Evolutionary conservation across 345 rosid genomes (phyloP).

Genomic region (Salix koriyanagi): DNA sequence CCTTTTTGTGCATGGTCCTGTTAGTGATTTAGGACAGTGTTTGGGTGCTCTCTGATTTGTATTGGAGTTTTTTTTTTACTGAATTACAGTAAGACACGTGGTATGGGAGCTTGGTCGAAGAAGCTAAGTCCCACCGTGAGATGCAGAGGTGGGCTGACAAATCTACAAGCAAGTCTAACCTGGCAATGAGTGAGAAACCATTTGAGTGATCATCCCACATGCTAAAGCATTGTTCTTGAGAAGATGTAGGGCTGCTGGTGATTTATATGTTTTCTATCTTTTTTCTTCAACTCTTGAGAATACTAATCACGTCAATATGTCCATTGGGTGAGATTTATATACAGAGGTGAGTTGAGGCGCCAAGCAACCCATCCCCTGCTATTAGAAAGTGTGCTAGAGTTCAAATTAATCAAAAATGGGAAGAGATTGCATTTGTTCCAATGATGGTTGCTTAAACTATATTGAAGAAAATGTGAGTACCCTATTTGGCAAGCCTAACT

Average conservation of each 20-base stretch:
- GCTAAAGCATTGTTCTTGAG: slow-evolving; percentile 65
- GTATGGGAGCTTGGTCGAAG: slow-evolving; percentile 74
- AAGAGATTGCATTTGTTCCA: slow-evolving; percentile 96
- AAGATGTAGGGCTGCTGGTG: slow-evolving; percentile 38
- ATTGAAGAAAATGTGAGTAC: slow-evolving; percentile 78
- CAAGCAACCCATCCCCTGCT: slow-evolving; percentile 98
- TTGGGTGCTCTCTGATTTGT: background rate
- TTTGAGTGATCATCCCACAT: slow-evolving; percentile 71
- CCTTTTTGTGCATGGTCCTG: background rate
- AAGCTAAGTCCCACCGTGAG: slow-evolving; percentile 72
- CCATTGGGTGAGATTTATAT: background rate
- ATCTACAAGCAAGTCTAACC: slow-evolving; percentile 80
- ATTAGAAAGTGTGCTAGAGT: slow-evolving; percentile 96
- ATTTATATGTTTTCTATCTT: background rate
- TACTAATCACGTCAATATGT: background rate
- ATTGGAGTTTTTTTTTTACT: background rate
- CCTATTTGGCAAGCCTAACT: too few species aligned
- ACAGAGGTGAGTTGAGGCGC: slow-evolving; percentile 98
- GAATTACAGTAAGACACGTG: slow-evolving; percentile 56
- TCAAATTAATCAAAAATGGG: slow-evolving; percentile 92
- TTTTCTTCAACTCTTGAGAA: background rate
- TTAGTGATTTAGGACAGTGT: background rate
- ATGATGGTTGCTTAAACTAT: slow-evolving; percentile 93
- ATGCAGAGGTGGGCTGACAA: slow-evolving; percentile 92
- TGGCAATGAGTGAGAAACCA: slow-evolving; percentile 86